Conservation (phyloP, 1,284 basidiomycete species). For the Earliella scabrosa region DNA sequence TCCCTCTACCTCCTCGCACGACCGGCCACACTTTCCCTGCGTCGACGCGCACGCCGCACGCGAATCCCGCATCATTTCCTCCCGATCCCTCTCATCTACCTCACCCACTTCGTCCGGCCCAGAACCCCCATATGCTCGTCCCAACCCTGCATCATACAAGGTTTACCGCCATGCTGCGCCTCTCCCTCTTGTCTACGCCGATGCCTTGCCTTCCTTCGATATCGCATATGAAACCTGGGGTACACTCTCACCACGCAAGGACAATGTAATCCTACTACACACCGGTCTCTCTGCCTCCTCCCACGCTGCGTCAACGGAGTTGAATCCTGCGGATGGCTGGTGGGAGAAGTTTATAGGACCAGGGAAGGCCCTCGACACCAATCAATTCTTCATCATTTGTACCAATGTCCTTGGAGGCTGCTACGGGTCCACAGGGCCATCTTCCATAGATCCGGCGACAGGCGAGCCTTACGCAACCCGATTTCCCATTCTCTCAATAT, state of each 20-base stretch:
- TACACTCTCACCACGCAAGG: conserved; percentile 72
- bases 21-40: conserved; percentile 66
- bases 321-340: conserved; percentile 90
- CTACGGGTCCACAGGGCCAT: conserved; percentile 96
- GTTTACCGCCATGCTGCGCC: conserved; percentile 66
- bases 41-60: conserved; percentile 76
- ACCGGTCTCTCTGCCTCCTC: conserved; percentile 96
- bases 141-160: conserved; percentile 70
- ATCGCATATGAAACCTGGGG: conserved; percentile 99
- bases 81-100: conserved; percentile 27
- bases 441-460: conserved; percentile 72
- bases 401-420: conserved; percentile 98
- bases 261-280: conserved; percentile 96
- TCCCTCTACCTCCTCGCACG: conserved; percentile 24
- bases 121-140: conserved; percentile 79
- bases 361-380: conserved; percentile 91
- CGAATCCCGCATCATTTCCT: conserved; percentile 52
- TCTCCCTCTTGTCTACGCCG: conserved; percentile 77
- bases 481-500: conserved; percentile 92
- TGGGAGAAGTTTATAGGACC: conserved; percentile 99
- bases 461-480: conserved; percentile 84
- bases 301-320: conserved; percentile 86
- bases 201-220: conserved; percentile 76
- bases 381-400: conserved; percentile 93
- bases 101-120: conserved; percentile 55